These are phyloP conservation scores for Lactifluus rugatus DNA, from an alignment of 768 basidiomycete species.

Conservation along the genomic window DNA sequence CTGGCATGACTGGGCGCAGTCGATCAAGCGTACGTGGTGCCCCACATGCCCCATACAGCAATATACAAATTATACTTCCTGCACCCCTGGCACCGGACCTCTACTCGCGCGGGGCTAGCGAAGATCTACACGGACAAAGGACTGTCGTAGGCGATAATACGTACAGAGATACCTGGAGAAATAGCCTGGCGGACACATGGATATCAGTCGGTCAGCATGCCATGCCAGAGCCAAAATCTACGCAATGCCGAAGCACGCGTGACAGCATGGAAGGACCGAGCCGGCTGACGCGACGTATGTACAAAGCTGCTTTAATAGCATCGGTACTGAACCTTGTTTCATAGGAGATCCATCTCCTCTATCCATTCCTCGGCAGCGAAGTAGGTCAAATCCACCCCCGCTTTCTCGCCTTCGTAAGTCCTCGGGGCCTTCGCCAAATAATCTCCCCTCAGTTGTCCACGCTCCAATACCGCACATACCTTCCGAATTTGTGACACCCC, in stretches of 20 bases:
- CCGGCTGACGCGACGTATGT: slow-evolving; percentile 3
- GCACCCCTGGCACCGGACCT: slow-evolving; percentile 45
- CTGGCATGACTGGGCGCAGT: slow-evolving; percentile 18
- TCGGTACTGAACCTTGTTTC: not conserved
- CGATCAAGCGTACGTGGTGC: slow-evolving; percentile 35
- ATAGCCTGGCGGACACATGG: slow-evolving; percentile 16
- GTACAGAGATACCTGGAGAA: slow-evolving; percentile 2
- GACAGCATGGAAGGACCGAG: not conserved
- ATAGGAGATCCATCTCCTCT: not conserved
- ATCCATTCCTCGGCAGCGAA: not conserved
- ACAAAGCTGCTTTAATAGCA: not conserved
- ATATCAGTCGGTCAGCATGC: slow-evolving; percentile 7
- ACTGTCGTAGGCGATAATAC: not conserved
- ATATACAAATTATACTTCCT: slow-evolving; percentile 60
- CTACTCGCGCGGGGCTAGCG: not conserved
- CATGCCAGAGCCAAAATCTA: not conserved
- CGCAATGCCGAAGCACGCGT: not conserved
- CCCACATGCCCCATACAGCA: slow-evolving; percentile 52
- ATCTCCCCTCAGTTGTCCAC: not conserved
- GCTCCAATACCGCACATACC: slow-evolving; percentile 16
- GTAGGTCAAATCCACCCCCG: slow-evolving; percentile 14
- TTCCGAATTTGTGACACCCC: not conserved
- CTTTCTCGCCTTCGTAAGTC: slow-evolving; percentile 7
- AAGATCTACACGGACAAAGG: not conserved
- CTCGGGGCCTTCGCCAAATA: not conserved